phyloP scores from a whole-genome alignment of 257 asterid species.

The Nicotiana tabacum region DNA sequence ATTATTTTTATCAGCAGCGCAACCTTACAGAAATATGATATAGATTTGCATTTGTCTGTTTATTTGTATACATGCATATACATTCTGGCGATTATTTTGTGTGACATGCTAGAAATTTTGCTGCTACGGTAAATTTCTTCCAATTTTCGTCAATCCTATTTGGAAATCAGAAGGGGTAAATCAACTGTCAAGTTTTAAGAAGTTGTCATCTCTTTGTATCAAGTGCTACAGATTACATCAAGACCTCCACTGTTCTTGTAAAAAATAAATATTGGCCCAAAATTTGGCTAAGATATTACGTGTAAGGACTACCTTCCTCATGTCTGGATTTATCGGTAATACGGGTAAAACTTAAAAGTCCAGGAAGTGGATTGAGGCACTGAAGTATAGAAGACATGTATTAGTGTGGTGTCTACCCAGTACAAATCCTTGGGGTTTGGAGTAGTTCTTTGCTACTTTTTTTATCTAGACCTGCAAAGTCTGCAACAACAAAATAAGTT shows the following conservation, averaged over 20 bases:
- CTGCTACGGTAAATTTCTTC: neutral
- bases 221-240: neutral
- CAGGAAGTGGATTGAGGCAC: neutral
- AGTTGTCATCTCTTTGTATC: neutral
- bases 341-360: neutral
- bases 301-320: neutral
- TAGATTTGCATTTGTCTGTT: neutral
- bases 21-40: neutral
- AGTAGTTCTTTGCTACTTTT: neutral
- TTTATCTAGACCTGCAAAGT: neutral
- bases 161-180: neutral
- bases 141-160: neutral
- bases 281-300: neutral
- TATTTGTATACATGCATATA: neutral
- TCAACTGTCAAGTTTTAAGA: neutral
- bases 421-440: neutral
- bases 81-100: neutral
- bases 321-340: neutral
- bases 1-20: neutral
- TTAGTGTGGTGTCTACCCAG: neutral
- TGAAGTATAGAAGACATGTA: neutral
- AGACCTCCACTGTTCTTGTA: constrained; percentile 1
- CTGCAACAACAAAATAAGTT: neutral
- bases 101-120: neutral
- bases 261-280: neutral